Base-by-base conservation (phyloP, 495 filamentous ascomycete species). In the Talaromyces ruber region DNA sequence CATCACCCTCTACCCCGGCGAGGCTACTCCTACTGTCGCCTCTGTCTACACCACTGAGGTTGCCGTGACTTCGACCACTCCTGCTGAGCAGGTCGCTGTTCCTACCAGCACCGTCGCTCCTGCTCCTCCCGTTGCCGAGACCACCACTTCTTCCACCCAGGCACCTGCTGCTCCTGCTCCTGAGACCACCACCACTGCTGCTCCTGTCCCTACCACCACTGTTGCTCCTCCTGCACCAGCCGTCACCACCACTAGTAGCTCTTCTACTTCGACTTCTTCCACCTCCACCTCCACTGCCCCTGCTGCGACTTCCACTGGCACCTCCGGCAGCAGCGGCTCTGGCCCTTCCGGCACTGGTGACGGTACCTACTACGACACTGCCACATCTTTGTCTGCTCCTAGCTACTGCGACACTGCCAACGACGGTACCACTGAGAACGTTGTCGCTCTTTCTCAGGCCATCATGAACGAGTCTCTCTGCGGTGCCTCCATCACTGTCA, bases 381-480 rank as follows among this genome's bases (percentile, higher is more conserved):
- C 76, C 39, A 69, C 72, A 59, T 67, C 65, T 4, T 3, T 60
- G 47, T 66, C 61, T 62, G 65, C 62, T 66, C 77, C 76, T 58
- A 80, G 79, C 67, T 70, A 72, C 65, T 83, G 80, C 56, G 79
- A 74, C 50, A 70, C 59, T 29, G 70, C 70, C 69, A 78, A 80
- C 68, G 72, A 79, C 61, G 75, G 73, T 59, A 55, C 37, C n/a
- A 62, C 63, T 6, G 72, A 80, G 64, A 64, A 74, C 56, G 79
- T 81, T 28, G 65, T 82, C 56, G 80, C 80, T 29, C 71, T 83
- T 32, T 72, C 79, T 53, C 32, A 64, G 18, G 74, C 66, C 18
- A 71, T 86, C 75, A 82, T 88, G 82, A 82, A 62, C 26, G 75
- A 91, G 71, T 74, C 77, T 45, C 81, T 81, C 74, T 93, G 90